Evolutionary conservation across 441 rosid species (phyloP).

Genomic region (Euphorbia schlechtendalii): DNA sequence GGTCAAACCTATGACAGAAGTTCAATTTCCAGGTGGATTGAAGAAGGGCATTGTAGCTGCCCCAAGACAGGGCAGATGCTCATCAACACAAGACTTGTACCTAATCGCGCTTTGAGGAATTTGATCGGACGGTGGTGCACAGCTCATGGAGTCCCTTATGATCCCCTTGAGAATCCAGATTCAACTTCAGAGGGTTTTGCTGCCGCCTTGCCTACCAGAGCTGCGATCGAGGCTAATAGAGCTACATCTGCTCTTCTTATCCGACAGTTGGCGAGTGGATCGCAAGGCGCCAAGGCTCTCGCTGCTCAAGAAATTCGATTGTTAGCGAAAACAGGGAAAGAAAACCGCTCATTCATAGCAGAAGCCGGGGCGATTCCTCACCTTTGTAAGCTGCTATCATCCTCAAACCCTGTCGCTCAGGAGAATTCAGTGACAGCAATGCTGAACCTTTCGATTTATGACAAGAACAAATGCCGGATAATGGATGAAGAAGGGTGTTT

Average conservation of each 20-base stretch:
- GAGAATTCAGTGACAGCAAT: slow-evolving; percentile 89
- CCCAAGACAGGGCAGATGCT: slow-evolving; percentile 85
- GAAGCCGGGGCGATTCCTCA: slow-evolving; percentile 87
- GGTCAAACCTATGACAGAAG: slow-evolving; percentile 89
- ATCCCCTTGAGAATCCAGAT: slow-evolving; percentile 43
- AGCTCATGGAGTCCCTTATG: slow-evolving; percentile 64
- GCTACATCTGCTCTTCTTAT: slow-evolving; percentile 68
- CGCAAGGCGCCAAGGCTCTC: slow-evolving; percentile 47
- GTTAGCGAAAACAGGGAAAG: slow-evolving; percentile 79
- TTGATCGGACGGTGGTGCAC: slow-evolving; percentile 76
- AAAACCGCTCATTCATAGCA: slow-evolving; percentile 77
- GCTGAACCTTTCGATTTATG: slow-evolving; percentile 79
- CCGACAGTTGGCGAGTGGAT: slow-evolving; percentile 52
- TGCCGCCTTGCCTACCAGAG: slow-evolving; percentile 54
- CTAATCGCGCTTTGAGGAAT: slow-evolving; percentile 79
- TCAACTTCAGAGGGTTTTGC: slow-evolving; percentile 46
- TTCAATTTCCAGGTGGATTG: slow-evolving; percentile 83
- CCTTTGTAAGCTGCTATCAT: slow-evolving; percentile 48
- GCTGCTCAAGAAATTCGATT: slow-evolving; percentile 81
- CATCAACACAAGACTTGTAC: slow-evolving; percentile 53
- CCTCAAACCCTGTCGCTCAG: slow-evolving; percentile 58
- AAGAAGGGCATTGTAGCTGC: slow-evolving; percentile 77
- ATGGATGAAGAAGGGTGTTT: slow-evolving; percentile 79
- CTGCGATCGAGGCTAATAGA: slow-evolving; percentile 70
- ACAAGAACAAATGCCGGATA: slow-evolving; percentile 69